Evolutionary conservation across 2,329 filamentous ascomycete genomes (phyloP), one percentile per base, ranked within the genome.

Genomic region (Rhynchosporium graminicola): DNA sequence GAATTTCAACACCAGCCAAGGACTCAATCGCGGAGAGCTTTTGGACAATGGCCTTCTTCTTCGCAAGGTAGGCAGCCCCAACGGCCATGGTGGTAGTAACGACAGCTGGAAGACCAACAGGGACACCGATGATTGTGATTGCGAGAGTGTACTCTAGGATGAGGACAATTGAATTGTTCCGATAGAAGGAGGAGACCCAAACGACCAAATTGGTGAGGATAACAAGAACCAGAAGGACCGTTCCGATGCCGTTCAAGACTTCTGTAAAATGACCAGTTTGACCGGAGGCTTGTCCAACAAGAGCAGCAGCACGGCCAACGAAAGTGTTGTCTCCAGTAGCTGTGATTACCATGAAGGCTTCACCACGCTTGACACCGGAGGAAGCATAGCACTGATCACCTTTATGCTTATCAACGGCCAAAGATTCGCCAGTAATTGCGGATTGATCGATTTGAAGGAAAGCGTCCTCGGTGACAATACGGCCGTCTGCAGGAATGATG

Each of bases 61-160:
- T 93, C 73, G 92, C 92, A 63, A 96, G 86, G 78, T 95, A 95
- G 67, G 91, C 90, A 68, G 92, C 92, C 80, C 92, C 92, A 76
- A 96, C 92, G 76, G 92, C 92, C 91, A 96, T 95, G 75, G 92
- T 96, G 71, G 92, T 96, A 72, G 92, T 96, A 65, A 96, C 91
- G 80, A 96, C 92, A 71, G 91, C 92, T 64, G 92, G 92, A 68
- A 96, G 90, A 87, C 92, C 92, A 78, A 96, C 92, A 60, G 92
- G 92, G 31, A 96, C 92, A 84, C 92, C 92, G 66, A 96, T 90
- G 68, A 96, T 94, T 71, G 91, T 95, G 72, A 96, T 93, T 69
- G 90, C 91, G 50, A 96, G 83, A 60, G 92, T 95, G 80, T 92
- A 95, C 68, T 90, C 83, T 54, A 96, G 86, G 64, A 96, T 96